Evolutionary conservation across 2,329 filamentous ascomycete species (phyloP), one percentile per base, ranked within the genome.

Genomic region (Ophiosphaerella korrae): DNA sequence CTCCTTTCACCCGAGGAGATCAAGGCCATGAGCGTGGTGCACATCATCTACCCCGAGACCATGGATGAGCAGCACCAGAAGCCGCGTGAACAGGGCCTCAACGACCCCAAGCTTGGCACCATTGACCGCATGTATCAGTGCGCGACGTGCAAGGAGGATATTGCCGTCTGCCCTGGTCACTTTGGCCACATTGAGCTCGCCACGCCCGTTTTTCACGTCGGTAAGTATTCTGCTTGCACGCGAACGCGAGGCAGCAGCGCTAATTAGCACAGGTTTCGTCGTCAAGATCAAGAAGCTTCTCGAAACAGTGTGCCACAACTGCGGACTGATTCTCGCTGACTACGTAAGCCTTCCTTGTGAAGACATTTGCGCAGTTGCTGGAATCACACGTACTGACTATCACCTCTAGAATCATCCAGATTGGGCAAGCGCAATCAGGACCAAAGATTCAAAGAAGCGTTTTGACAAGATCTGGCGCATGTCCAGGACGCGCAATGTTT

Each of bases 281-380:
- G 95, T 90, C 76, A 97, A 97, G 81, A 92, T 96, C 78, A 99
- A 99, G 83, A 99, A 97, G 82, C 86, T 99, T 67, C 82, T 99
- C 75, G 95, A 99, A 83, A 94, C 92, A 66, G 92, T 99, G 76
- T 99, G 95, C 84, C 92, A 96, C 80, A 97, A 95, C 77, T 99
- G 95, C 83, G 93, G 92, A 79, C 96, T 94, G 82, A 90, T 97
- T 73, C 85, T 96, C 82, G 88, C 92, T 78, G 92, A 97, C 84
- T 90, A 91, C 88, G 93, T 97, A 88, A 91, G 93, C 95, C 81
- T 82, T 81, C 80, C 80, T 74, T 73, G 77, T 75, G 81, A 80
- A 78, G 77, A 82, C 77, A 75, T 76, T 72, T 71, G 70, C 71
- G 78, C 77, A 78, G 75, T 55, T 57, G 43, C 71, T 75, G 76